Base-by-base conservation (phyloP, 495 filamentous ascomycete genomes). In the Aspergillus nanangensis region DNA sequence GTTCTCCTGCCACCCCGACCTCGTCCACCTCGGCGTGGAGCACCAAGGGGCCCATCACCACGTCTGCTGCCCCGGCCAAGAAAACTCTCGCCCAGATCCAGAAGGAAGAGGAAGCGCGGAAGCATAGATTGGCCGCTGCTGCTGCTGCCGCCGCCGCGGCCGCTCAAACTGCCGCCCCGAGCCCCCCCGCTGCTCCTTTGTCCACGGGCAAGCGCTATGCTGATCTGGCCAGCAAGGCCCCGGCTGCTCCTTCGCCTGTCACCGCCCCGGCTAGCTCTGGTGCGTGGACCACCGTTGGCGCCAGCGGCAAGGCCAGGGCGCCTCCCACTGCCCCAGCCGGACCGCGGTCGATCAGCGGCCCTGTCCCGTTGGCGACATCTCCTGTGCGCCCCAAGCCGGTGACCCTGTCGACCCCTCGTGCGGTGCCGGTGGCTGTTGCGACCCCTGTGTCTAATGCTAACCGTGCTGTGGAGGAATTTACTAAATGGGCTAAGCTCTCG, bases 261-360 rank as follows among this genome's bases (percentile, higher is more conserved):
- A 58, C 58, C 8, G 52, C 66, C 19, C 53, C 60, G 14, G 53
- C 63, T 5, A 34, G 66, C 3, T 50, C 66, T 10, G 75, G 84
- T 31, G 90, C 89, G 15, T 97, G 94, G 94, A 92, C 90, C 24
- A 97, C 91, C 0, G 93, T 97, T 34, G 94, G 94, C n/a, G 88
- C 91, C 11, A 80, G 89, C 46, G 93, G 93, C 4, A 97, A 96
- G 69, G 77, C 84, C 24, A 97, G 95, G 73, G 71, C 80, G 14
- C 79, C 81, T 1, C 78, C 79, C 11, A 74, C 74, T n/a, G 69
- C 74, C 13, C 67, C 78, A 38, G 57, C 74, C 15, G 76, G 81
- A 23, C 73, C 69, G 19, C 79, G 85, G 10, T 71, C 83, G 3
- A 66, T 75, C 11, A 84, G 80, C 51, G 69, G 70, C 50, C 62